Conservation (phyloP, 148 eudicot species). For the Cornus florida region DNA sequence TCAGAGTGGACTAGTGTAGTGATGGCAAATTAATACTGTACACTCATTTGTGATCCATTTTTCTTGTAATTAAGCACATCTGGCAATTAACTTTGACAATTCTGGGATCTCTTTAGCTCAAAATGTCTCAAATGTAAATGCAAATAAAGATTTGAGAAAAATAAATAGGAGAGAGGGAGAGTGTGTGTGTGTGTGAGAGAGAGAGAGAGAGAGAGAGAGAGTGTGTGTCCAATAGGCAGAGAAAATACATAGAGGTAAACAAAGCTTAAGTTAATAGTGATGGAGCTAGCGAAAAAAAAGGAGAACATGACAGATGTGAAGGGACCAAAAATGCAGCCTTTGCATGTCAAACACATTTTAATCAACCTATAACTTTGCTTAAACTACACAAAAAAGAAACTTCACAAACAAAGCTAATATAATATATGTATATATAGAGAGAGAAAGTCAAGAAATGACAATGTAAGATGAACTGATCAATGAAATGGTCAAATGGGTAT, state of each 20-base stretch:
- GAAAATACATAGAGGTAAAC: too few relatives aligned
- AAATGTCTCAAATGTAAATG: not conserved
- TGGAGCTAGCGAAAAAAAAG: not conserved
- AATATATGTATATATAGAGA: not conserved
- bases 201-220: not conserved
- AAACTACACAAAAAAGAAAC: too few relatives aligned
- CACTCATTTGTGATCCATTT: not conserved
- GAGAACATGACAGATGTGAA: constrained; percentile 39
- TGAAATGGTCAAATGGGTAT: not conserved
- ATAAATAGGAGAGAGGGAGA: not conserved
- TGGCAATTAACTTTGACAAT: not conserved
- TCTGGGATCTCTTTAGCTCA: not conserved
- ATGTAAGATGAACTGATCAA: not conserved
- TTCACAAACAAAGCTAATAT: not conserved
- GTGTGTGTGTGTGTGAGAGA: not conserved
- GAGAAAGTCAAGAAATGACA: not conserved
- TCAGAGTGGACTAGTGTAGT: not conserved
- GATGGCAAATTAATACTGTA: not conserved
- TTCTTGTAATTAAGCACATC: not conserved
- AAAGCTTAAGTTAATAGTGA: not conserved
- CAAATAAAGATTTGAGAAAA: not conserved
- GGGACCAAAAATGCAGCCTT: constrained; percentile 16
- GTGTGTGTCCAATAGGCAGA: not conserved
- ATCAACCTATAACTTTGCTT: constrained; percentile 1
- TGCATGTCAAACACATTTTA: constrained; percentile 52